phyloP scores from a whole-genome alignment of 2,329 filamentous ascomycete species.

The Beauveria varroae region DNA sequence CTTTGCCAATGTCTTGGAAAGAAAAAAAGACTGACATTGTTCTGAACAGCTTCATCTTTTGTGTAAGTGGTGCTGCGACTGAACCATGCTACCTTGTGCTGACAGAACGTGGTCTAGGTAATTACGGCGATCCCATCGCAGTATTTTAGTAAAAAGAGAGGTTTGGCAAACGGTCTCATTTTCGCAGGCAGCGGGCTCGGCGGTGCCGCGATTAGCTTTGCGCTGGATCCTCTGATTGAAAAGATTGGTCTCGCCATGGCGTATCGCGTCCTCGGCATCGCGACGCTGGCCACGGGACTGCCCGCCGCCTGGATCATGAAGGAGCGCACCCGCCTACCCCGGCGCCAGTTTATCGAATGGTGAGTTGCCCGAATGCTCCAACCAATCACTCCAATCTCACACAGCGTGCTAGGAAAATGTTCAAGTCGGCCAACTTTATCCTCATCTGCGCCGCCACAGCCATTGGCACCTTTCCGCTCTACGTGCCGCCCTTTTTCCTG shows the following conservation, averaged over 20 bases:
- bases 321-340: slow-evolving; percentile 34
- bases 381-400: too few species aligned
- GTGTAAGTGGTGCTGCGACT: slow-evolving; percentile 20
- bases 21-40: not conserved
- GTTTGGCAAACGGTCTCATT: slow-evolving; percentile 48
- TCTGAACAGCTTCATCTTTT: slow-evolving; percentile 27
- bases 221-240: slow-evolving; percentile 39
- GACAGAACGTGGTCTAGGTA: slow-evolving; percentile 23
- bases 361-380: slow-evolving; percentile 17
- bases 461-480: slow-evolving; percentile 51
- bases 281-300: slow-evolving; percentile 44
- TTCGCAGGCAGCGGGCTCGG: slow-evolving; percentile 49
- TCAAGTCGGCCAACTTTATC: slow-evolving; percentile 43
- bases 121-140: slow-evolving; percentile 43
- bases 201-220: slow-evolving; percentile 44
- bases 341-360: slow-evolving; percentile 41
- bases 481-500: slow-evolving; percentile 55
- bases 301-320: slow-evolving; percentile 48
- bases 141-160: slow-evolving; percentile 46
- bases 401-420: slow-evolving; percentile 35
- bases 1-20: too few species aligned
- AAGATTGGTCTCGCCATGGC: slow-evolving; percentile 41
- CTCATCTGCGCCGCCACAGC: slow-evolving; percentile 46
- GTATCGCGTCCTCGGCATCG: slow-evolving; percentile 44
- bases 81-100: slow-evolving; percentile 19